Percentiles rank a stretch among this genome's conserved stretches.
phyloP scores from a whole-genome alignment of 495 filamentous ascomycete genomes.

The Xylaria grammica region DNA sequence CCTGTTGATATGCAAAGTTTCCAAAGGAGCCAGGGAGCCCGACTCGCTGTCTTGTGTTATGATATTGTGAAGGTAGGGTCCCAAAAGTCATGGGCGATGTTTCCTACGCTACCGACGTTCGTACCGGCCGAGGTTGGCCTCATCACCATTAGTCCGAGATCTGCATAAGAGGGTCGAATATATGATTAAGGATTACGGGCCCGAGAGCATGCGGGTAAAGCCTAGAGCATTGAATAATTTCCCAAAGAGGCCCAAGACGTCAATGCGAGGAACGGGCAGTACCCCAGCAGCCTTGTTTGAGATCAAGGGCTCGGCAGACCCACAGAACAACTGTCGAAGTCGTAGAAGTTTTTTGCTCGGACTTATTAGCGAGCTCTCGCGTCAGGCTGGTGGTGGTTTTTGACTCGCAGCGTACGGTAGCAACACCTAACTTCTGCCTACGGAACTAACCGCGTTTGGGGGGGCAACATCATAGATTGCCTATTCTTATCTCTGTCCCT shows the following conservation, averaged over 20 bases:
- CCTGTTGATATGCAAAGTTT: conserved; percentile 5
- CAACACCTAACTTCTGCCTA: not conserved
- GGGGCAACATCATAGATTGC: conserved; percentile 1
- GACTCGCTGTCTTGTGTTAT: not conserved
- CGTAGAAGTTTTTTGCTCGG: conserved; percentile 37
- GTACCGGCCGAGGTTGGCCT: conserved; percentile 32
- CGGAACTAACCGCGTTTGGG: not conserved
- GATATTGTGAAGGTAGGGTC: not conserved
- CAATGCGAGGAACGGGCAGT: conserved; percentile 42
- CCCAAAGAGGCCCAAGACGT: conserved; percentile 48
- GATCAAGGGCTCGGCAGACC: conserved; percentile 30
- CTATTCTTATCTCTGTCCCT: conserved; percentile 6
- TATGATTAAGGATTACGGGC: conserved; percentile 41
- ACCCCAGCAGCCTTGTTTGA: conserved; percentile 31
- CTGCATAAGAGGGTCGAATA: conserved; percentile 46
- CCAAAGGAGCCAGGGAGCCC: not conserved
- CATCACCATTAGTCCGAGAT: conserved; percentile 50
- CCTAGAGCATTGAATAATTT: conserved; percentile 48
- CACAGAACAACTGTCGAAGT: conserved; percentile 50
- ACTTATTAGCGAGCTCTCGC: not conserved
- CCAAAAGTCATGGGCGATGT: not conserved
- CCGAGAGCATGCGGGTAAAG: conserved; percentile 42
- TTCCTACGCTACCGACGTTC: not conserved
- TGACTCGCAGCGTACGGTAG: not conserved
- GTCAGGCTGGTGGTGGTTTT: not conserved